phyloP scores from a whole-genome alignment of 2,329 filamentous ascomycete genomes.

The Fusarium fujikuroi region DNA sequence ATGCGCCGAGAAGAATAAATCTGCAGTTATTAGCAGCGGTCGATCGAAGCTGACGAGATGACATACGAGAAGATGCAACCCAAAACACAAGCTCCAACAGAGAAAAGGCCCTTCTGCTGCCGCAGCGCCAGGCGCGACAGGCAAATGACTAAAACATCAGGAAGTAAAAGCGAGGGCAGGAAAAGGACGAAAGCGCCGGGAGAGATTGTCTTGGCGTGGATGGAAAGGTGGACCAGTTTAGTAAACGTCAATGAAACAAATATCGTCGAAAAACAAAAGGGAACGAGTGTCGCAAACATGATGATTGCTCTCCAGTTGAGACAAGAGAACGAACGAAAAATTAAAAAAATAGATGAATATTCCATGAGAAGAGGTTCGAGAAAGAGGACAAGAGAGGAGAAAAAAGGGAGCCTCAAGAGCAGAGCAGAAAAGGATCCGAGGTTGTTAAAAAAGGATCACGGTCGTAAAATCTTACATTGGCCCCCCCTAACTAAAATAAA shows the following conservation, averaged over 20 bases:
- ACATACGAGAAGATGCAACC: conserved; percentile 45
- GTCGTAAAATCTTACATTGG: conserved; percentile 4
- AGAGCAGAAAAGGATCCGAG: neutral
- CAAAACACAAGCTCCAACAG: conserved; percentile 36
- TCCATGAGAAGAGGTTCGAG: neutral
- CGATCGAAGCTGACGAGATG: too few species aligned
- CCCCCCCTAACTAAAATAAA: neutral
- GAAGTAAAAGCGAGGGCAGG: conserved; percentile 46
- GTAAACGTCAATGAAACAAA: conserved; percentile 44
- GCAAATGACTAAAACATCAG: conserved; percentile 43
- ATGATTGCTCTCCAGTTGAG: neutral
- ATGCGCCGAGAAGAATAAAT: conserved; percentile 44
- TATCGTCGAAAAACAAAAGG: conserved; percentile 47
- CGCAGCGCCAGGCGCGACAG: conserved; percentile 44
- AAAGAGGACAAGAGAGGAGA: neutral
- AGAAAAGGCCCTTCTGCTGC: conserved; percentile 40
- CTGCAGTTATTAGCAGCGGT: conserved; percentile 21
- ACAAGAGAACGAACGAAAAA: neutral
- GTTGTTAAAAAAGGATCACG: neutral
- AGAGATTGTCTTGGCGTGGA: conserved; percentile 44
- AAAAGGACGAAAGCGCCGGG: conserved; percentile 41
- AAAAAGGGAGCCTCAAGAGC: neutral
- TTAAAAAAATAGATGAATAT: neutral
- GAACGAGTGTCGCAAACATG: conserved; percentile 40
- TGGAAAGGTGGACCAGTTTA: conserved; percentile 46